Evolutionary conservation across 768 basidiomycete species (phyloP), one percentile per base, ranked within the genome.

Genomic region (Psilocybe tampanensis): DNA sequence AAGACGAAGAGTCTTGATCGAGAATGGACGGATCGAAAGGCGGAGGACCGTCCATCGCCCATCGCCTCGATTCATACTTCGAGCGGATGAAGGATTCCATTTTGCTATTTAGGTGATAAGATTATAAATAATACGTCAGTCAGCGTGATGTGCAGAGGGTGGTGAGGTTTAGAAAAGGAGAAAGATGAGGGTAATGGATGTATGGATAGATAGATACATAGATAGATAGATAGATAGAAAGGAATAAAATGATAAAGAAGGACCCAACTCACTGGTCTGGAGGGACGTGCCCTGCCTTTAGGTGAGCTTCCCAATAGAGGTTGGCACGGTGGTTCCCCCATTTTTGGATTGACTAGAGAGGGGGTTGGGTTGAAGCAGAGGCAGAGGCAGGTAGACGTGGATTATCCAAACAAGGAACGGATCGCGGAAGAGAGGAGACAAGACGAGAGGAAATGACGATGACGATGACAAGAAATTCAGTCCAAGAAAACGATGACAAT

Each of bases 21-120:
- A 98, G 80, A 0, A 83, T 74, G 17, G 89, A 86, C 2, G 95
- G 96, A 71, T 98, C 92, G 0, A 74, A 66, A 0, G 96, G 96
- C 0, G 81, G 85, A 13, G 92, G 89, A 0, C 92, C 94, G n/a
- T 95, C 91, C 72, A 89, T 75, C 2, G 95, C 96, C 96, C 96
- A 99, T 55, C 96, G 80, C 22, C 83, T 81, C 2, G 90, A 86
- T 72, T 99, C 96, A 70, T 99, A 99, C 71, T 99, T 98, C 19
- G 92, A 95, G 48, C 96, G 89, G 58, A 98, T 91, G 73, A 95
- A 98, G 0, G 92, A 94, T 56, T 98, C 96, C 80, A 98, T 95
- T 83, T 98, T 98, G 71, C 95, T 96, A 68, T n/a, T n/a, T n/a
- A n/a, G n/a, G n/a, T n/a, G n/a, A n/a, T n/a, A n/a, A n/a, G n/a